Evolutionary conservation across 2,329 filamentous ascomycete species (phyloP).

Genomic region (Penicillium sp.): DNA sequence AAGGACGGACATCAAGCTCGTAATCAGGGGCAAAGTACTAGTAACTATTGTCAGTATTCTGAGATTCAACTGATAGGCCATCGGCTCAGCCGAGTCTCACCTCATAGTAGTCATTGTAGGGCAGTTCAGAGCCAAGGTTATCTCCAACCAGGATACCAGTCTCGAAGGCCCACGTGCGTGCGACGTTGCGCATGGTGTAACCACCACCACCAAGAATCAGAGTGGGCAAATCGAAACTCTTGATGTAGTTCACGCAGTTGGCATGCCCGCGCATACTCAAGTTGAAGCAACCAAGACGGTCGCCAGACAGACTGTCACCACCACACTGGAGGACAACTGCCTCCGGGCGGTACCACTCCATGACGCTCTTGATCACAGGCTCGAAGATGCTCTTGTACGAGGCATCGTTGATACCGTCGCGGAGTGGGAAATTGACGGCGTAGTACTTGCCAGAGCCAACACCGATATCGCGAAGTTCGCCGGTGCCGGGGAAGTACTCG

Average conservation of each 20-base stretch:
- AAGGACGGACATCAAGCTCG: slow-evolving; percentile 68
- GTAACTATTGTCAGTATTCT: slow-evolving; percentile 26
- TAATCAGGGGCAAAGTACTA: slow-evolving; percentile 71
- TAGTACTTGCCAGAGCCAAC: slow-evolving; percentile 69
- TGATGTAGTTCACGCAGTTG: slow-evolving; percentile 70
- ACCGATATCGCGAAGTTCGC: slow-evolving; percentile 68
- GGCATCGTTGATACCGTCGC: slow-evolving; percentile 68
- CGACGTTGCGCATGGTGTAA: slow-evolving; percentile 68
- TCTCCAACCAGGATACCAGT: slow-evolving; percentile 81
- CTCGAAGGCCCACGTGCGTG: slow-evolving; percentile 67
- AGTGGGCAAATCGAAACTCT: slow-evolving; percentile 66
- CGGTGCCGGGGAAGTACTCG: slow-evolving; percentile 71
- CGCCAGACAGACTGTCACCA: slow-evolving; percentile 67
- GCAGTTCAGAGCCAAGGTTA: slow-evolving; percentile 77
- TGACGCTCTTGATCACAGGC: slow-evolving; percentile 66
- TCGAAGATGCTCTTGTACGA: slow-evolving; percentile 71
- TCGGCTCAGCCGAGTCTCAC: slow-evolving; percentile 37
- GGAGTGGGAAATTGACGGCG: slow-evolving; percentile 68
- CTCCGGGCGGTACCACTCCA: slow-evolving; percentile 69
- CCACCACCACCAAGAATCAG: slow-evolving; percentile 68
- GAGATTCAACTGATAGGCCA: background rate
- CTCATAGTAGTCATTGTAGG: slow-evolving; percentile 95
- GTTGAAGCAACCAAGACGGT: slow-evolving; percentile 70
- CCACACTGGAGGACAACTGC: slow-evolving; percentile 71
- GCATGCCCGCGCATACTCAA: slow-evolving; percentile 70